These are phyloP conservation scores for Dovyalis caffra DNA, from an alignment of 345 rosid species.

Conservation along the genomic window DNA sequence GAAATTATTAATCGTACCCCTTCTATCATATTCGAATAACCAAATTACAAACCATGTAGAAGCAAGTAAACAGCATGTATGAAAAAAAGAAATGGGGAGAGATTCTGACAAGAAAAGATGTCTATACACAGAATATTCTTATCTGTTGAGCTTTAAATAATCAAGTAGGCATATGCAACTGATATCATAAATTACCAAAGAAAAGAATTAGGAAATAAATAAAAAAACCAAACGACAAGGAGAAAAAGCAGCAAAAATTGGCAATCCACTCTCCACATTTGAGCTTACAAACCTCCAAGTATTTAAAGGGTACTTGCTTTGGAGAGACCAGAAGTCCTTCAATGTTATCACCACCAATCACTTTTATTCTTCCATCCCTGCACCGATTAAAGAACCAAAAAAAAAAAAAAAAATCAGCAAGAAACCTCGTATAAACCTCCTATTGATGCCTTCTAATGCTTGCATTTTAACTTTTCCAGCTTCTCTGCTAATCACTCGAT, in stretches of 20 bases:
- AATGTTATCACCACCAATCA: slow-evolving; percentile 26
- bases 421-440: not conserved
- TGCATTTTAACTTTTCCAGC: not conserved
- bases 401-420: not conserved
- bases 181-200: not conserved
- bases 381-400: not conserved
- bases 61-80: not conserved
- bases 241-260: not conserved
- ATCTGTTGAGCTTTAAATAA: not conserved
- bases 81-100: not conserved
- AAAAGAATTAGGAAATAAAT: not conserved
- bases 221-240: not conserved
- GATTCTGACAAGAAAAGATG: not conserved
- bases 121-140: not conserved
- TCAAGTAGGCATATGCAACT: not conserved
- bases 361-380: slow-evolving; percentile 35
- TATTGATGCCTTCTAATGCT: not conserved
- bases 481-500: not conserved
- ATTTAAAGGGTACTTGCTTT: slow-evolving; percentile 16
- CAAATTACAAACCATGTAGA: not conserved
- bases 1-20: not conserved
- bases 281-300: slow-evolving; percentile 26
- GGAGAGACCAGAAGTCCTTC: slow-evolving; percentile 29
- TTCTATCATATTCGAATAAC: not conserved
- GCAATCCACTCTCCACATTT: not conserved